phyloP scores from a whole-genome alignment of 371 early-diverging fungal species.

The Spiromyces aspiralis region DNA sequence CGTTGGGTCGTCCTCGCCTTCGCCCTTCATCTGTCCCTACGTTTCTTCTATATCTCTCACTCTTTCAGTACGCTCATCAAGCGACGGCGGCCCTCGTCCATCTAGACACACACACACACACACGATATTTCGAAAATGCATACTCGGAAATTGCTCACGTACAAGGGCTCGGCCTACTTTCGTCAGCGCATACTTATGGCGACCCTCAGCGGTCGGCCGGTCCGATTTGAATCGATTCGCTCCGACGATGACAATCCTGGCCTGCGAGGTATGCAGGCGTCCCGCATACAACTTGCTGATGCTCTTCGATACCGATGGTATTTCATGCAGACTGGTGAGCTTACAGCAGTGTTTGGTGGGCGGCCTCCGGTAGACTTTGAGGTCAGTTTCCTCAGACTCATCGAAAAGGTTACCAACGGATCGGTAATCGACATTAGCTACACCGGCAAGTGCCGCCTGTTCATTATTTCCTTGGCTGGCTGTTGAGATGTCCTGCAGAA shows the following conservation, averaged over 20 bases:
- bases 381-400: conserved; percentile 62
- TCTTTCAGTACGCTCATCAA: too few relatives aligned
- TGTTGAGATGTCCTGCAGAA: too few relatives aligned
- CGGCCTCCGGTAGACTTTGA: conserved; percentile 51
- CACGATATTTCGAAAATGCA: too few relatives aligned
- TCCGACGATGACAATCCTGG: conserved; percentile 76
- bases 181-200: conserved; percentile 83
- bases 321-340: neutral
- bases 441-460: conserved; percentile 40
- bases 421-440: conserved; percentile 79
- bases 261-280: conserved; percentile 38
- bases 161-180: conserved; percentile 63
- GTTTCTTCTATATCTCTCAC: too few relatives aligned
- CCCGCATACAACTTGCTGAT: too few relatives aligned
- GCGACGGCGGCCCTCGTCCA: too few relatives aligned
- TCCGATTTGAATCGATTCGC: conserved; percentile 82
- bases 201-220: conserved; percentile 62
- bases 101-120: too few relatives aligned
- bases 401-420: conserved; percentile 90
- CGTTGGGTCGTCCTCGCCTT: too few relatives aligned
- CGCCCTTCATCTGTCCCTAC: too few relatives aligned
- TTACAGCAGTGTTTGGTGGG: neutral
- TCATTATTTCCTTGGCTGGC: too few relatives aligned
- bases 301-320: conserved; percentile 28
- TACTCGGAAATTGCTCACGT: conserved; percentile 28